Percentiles rank a stretch among this genome's conserved stretches.
These are phyloP conservation scores for Mallotus nudiflorus DNA, from an alignment of 345 rosid species.

Conservation along the genomic window DNA sequence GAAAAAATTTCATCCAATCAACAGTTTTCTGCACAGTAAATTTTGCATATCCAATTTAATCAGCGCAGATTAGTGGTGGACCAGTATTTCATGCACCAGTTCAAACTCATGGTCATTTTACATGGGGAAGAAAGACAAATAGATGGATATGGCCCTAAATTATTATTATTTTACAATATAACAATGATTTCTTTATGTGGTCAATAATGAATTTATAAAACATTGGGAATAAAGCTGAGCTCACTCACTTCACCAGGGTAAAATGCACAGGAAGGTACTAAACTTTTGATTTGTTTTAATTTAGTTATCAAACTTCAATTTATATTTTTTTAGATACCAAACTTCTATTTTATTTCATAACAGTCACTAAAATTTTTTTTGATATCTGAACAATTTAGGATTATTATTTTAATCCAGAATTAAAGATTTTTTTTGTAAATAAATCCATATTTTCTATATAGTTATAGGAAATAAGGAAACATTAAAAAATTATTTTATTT, in stretches of 20 bases:
- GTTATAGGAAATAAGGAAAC: no score
- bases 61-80: not conserved
- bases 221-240: not conserved
- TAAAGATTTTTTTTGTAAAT: no score
- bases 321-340: no score
- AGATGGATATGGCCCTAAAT: not conserved
- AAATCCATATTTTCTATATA: no score
- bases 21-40: not conserved
- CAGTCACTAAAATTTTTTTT: no score
- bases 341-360: no score
- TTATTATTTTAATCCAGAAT: no score
- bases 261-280: no score
- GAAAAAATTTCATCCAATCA: slow-evolving; percentile 7
- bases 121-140: not conserved
- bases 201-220: not conserved
- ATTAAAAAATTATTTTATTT: no score
- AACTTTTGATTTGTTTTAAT: no score
- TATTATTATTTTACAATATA: not conserved
- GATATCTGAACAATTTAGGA: no score
- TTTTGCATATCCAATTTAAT: not conserved
- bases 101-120: not conserved
- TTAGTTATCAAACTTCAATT: no score
- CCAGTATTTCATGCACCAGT: slow-evolving; percentile 8
- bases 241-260: not conserved
- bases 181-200: not conserved